phyloP scores from a whole-genome alignment of 108 stramenopile genomes.

The Nannochloropsis salina region DNA sequence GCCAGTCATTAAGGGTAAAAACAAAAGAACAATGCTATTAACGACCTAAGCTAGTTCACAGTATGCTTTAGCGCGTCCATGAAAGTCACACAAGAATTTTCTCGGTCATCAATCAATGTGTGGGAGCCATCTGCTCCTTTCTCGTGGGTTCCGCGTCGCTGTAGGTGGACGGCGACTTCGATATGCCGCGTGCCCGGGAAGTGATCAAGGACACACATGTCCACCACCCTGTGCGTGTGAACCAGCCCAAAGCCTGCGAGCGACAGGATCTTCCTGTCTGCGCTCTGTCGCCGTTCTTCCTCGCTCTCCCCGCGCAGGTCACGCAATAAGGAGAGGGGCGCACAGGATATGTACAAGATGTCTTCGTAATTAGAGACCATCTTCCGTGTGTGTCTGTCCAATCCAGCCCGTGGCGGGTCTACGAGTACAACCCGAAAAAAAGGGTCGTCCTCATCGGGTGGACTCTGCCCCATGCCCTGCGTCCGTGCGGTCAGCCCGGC shows the following conservation, averaged over 20 bases:
- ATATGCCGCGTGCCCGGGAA: conserved; percentile 3
- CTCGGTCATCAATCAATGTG: too few relatives aligned
- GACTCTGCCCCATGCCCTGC: not conserved
- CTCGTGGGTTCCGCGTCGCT: not conserved
- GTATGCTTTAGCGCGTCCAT: too few relatives aligned
- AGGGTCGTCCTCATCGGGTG: not conserved
- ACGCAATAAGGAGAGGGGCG: conserved; percentile 6
- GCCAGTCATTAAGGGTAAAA: too few relatives aligned
- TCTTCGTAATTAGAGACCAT: conserved; percentile 17
- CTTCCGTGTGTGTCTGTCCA: conserved; percentile 20
- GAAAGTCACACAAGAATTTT: too few relatives aligned
- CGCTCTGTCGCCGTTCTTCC: not conserved
- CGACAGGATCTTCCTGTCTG: not conserved
- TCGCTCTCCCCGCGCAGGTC: conserved; percentile 24
- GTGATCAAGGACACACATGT: not conserved
- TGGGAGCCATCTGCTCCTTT: not conserved
- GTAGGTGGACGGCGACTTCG: not conserved
- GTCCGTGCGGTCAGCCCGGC: not conserved
- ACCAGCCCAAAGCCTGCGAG: not conserved
- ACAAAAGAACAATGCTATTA: too few relatives aligned
- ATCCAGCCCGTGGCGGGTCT: conserved; percentile 29
- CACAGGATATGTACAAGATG: conserved; percentile 35
- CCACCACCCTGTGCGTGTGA: not conserved
- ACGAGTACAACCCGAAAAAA: conserved; percentile 23
- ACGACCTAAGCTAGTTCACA: too few relatives aligned